Conservation (phyloP, 2,329 filamentous ascomycete species). For the Trichoderma polysporum region DNA sequence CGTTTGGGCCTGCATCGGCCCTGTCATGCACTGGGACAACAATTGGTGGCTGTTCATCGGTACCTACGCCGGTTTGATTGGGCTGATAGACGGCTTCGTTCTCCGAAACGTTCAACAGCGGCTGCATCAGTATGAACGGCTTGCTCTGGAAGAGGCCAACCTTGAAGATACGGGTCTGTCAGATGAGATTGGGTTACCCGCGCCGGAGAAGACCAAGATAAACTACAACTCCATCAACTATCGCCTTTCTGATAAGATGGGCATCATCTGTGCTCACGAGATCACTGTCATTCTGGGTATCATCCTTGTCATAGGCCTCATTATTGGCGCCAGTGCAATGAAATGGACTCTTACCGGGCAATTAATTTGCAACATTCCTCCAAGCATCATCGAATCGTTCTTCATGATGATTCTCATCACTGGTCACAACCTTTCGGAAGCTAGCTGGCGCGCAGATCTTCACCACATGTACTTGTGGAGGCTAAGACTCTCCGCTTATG, state of each 20-base stretch:
- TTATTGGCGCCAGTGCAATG: slow-evolving; percentile 28
- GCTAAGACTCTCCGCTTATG: background rate
- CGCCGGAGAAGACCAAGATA: background rate
- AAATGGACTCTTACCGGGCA: slow-evolving; percentile 27
- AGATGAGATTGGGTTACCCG: slow-evolving; percentile 21
- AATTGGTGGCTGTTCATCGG: slow-evolving; percentile 51
- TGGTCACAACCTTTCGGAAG: slow-evolving; percentile 27
- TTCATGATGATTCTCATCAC: slow-evolving; percentile 31
- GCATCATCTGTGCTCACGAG: slow-evolving; percentile 26
- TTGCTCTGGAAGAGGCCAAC: slow-evolving; percentile 21
- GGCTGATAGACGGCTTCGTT: slow-evolving; percentile 46
- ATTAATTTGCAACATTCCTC: slow-evolving; percentile 29
- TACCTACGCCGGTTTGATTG: slow-evolving; percentile 47
- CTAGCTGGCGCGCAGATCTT: slow-evolving; percentile 24
- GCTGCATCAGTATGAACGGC: slow-evolving; percentile 24
- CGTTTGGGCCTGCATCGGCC: slow-evolving; percentile 41
- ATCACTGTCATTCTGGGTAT: slow-evolving; percentile 25
- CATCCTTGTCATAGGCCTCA: slow-evolving; percentile 23
- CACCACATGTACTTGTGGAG: slow-evolving; percentile 27
- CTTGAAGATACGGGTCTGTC: slow-evolving; percentile 22
- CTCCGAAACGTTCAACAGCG: slow-evolving; percentile 44
- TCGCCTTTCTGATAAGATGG: slow-evolving; percentile 25
- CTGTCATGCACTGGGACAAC: slow-evolving; percentile 39
- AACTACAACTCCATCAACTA: slow-evolving; percentile 20
- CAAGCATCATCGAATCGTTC: slow-evolving; percentile 28